phyloP scores from a whole-genome alignment of 176 grass and related monocot genomes.

The Triticum turgidum region DNA sequence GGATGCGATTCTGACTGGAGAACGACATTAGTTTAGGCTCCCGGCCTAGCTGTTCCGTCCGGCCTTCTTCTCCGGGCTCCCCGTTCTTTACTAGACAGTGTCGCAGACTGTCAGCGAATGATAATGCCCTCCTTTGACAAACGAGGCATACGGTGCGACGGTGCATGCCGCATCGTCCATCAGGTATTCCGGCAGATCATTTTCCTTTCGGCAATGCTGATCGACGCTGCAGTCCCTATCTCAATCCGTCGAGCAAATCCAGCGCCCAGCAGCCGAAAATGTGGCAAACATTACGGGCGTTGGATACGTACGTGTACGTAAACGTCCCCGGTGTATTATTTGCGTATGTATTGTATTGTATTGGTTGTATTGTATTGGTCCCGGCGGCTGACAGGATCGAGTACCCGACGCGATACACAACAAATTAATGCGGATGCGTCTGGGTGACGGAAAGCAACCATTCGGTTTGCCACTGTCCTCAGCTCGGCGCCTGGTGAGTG shows the following conservation, averaged over 20 bases:
- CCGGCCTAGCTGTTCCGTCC: slow-evolving; percentile 2
- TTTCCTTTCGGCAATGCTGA: neutral
- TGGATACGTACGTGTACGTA: neutral
- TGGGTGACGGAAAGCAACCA: slow-evolving; percentile 6
- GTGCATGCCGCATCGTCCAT: neutral
- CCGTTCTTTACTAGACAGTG: neutral
- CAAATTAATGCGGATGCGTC: slow-evolving; percentile 18
- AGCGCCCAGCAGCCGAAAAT: neutral
- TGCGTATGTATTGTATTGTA: neutral
- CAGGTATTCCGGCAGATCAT: neutral
- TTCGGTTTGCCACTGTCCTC: neutral
- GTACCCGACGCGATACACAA: slow-evolving; percentile 25
- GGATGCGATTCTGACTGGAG: neutral
- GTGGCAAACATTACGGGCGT: neutral
- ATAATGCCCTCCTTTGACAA: neutral
- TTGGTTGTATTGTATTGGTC: slow-evolving; percentile 16
- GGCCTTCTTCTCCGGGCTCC: slow-evolving; percentile 28
- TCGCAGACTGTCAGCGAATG: neutral
- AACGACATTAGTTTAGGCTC: slow-evolving; percentile 19
- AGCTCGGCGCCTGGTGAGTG: neutral
- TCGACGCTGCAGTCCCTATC: neutral
- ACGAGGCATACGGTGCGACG: neutral
- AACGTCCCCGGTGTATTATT: neutral
- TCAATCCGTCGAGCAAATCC: neutral
- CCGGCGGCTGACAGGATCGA: slow-evolving; percentile 13